Base-by-base conservation (phyloP, 495 filamentous ascomycete genomes). In the Mytilinidion resinicola region DNA sequence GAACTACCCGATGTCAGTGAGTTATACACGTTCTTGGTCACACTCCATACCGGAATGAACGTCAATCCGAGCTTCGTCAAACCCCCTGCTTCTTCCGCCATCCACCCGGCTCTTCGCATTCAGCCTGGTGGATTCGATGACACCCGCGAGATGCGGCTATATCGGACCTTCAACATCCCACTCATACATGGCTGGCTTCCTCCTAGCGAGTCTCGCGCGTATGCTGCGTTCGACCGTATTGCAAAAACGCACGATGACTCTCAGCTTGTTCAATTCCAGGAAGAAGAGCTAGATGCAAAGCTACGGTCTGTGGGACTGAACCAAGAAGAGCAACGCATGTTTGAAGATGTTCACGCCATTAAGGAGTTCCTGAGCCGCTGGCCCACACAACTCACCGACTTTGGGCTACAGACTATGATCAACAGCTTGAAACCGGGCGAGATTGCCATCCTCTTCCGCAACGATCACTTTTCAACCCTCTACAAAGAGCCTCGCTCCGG, bases 11-110 rank as follows among this genome's bases (percentile, higher is more conserved):
- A 98, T 65, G 85, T 98, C 52, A 77, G 84, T 41, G 91, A 95
- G 43, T 77, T 98, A 0, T 92, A 95, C 67, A 74, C 78, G 15
- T 97, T 98, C 68, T 78, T 98, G 9, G 80, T 91, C 30, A 89
- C 88, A 44, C 77, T 98, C 3, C 90, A 96, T 68, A 96, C 91
- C 0, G 93, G 93, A 38, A 95, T 98, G 91, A 97, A 97, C 66
- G 93, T 96, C 46, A 97, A 98, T 65, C 93, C 93, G 38, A 85
- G 87, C 15, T 89, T 95, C 55, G 79, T 90, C 20, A 64, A 82
- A 51, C 73, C 76, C 58, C 65, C 74, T n/a, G 44, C 35, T 35
- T 53, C 4, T 12, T 56, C 44, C 7, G 39, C 49, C 2, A 38
- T 54, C 9, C 20, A 12, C 30, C 44, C 56, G 10, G 20, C 46